Percentiles rank a stretch among this genome's conserved stretches.
phyloP scores from a whole-genome alignment of 306 rosid species.

The Mucuna pruriens region DNA sequence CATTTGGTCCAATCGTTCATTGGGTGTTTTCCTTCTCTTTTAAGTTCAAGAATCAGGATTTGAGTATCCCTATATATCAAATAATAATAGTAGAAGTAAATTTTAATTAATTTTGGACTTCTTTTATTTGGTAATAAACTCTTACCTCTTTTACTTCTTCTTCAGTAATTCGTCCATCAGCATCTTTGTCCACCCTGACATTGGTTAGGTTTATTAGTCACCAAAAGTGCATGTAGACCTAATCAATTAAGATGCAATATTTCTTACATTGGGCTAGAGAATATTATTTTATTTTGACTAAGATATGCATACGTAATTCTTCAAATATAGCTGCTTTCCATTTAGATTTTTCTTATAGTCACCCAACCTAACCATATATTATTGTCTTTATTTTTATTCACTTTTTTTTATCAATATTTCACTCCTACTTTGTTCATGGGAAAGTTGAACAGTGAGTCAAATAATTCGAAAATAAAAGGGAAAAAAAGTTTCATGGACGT shows the following conservation, averaged over 20 bases:
- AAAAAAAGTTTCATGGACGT: not conserved
- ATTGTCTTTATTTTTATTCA: not conserved
- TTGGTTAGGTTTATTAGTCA: conserved; percentile 1
- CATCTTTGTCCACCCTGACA: conserved; percentile 92
- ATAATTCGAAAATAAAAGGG: not conserved
- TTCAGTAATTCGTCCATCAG: conserved; percentile 81
- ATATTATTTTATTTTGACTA: conserved; percentile 11
- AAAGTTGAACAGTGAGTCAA: conserved; percentile 1
- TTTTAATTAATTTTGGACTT: not conserved
- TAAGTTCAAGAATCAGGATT: not conserved
- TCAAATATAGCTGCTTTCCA: conserved; percentile 20
- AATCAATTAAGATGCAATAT: not conserved
- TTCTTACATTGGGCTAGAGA: not conserved
- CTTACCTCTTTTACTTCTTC: conserved; percentile 86
- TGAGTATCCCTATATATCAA: not conserved
- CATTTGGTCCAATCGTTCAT: not conserved
- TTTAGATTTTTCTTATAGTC: not conserved
- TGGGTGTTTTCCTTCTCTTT: not conserved
- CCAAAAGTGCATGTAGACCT: conserved; percentile 17
- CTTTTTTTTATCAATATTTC: not conserved
- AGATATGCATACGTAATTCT: not conserved
- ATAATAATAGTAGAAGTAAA: not conserved
- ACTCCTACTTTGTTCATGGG: not conserved
- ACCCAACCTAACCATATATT: conserved; percentile 22
- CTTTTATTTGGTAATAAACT: not conserved